Base-by-base conservation (phyloP, 2,329 filamentous ascomycete genomes). In the Colletotrichum echinochloae region DNA sequence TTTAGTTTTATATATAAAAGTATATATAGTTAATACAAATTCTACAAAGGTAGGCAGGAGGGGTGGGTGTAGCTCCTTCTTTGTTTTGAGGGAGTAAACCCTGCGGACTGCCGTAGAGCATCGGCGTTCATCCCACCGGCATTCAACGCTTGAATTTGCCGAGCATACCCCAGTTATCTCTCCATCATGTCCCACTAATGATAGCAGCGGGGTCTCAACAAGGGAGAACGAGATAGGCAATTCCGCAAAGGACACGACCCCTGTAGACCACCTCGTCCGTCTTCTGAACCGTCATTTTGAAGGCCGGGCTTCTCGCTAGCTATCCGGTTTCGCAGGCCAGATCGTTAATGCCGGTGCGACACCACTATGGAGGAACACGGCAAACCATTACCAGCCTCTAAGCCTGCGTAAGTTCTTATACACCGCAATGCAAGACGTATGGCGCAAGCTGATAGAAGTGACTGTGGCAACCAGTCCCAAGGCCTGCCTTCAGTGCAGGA, bases 401-500 rank as follows among this genome's bases (percentile, higher is more conserved):
- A 65, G 35, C 54, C 52, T 8, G 52, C 39, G 66, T 68, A 54
- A 68, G 66, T 30, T 9, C 6, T 18, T 9, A 8, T 16, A 23
- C 9, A n/a, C 0, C 33, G 48, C 4, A 16, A 28, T 3, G n/a
- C 8, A 20, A 54, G 16, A 5, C 3, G 16, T 16, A 26, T 41
- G 5, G 11, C 11, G 23, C 18, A 26, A 39, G 23, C 60, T 62
- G 16, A 62, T n/a, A 18, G 23, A 18, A 18, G 39, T 41, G 33
- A 9, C 18, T n/a, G 11, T 23, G 6, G 3, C 14, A 12, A 28
- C 20, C 18, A 66, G 62, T 28, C 63, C 65, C 3, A 77, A 76
- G 63, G 81, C 81, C 30, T 83, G 81, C 68, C 75, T 81, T 11
- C 72, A 76, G 67, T 83, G 81, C 65, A 76, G 81, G 52, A 79